These are phyloP conservation scores for Echites panduratus DNA, from an alignment of 257 asterid genomes.

Conservation along the genomic window DNA sequence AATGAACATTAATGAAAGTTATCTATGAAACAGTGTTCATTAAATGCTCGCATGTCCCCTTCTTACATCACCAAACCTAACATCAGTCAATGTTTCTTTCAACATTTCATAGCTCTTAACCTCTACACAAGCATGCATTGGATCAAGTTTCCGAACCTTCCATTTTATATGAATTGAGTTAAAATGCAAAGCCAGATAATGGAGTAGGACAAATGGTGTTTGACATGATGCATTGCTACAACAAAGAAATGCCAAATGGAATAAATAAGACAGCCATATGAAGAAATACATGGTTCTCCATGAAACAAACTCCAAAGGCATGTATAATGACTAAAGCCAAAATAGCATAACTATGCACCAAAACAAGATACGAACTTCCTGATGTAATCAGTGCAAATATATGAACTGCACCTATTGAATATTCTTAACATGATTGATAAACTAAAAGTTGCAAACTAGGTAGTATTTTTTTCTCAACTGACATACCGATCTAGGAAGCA, in stretches of 20 bases:
- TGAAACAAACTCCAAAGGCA: neutral
- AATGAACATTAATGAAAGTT: neutral
- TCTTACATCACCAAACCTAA: neutral
- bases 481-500: too few relatives aligned
- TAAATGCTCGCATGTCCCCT: neutral
- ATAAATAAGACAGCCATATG: neutral
- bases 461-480: too few relatives aligned
- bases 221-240: neutral
- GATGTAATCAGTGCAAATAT: neutral
- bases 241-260: neutral
- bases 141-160: neutral
- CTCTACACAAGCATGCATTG: neutral
- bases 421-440: neutral
- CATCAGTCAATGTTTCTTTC: neutral
- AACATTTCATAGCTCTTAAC: neutral
- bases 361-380: neutral
- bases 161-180: too few relatives aligned
- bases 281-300: neutral
- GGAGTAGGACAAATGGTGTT: neutral
- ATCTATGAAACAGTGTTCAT: too few relatives aligned
- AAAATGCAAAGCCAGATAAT: neutral
- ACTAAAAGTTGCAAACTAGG: neutral
- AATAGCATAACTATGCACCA: neutral
- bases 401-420: slow-evolving; percentile 7
- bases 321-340: neutral